Evolutionary conservation across 257 asterid genomes (phyloP), one percentile per base, ranked within the genome.

Genomic region (Galeopsis tetrahit): DNA sequence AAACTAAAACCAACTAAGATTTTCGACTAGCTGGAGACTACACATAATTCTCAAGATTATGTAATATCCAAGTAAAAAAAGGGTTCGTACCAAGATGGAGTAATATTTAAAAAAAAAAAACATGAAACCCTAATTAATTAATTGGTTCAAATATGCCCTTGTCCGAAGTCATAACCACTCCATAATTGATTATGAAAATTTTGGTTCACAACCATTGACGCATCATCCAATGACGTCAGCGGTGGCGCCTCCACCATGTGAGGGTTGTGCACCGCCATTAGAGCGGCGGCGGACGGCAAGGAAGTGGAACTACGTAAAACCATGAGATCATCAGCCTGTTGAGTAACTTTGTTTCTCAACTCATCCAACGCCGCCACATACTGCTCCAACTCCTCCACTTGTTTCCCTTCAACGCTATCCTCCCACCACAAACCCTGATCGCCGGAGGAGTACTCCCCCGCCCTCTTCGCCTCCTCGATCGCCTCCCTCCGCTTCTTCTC

Each of bases 311-410:
- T 71, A 21, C 66, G 68, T 5, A 73, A 39, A 17, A 49, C 56
- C 56, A 4, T 49, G 14, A 4, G 2, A 49, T 69, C 85, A 7
- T 78, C 73, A 1, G 82, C 85, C 55, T 70, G 69, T 62, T 55
- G 17, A 0, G 66, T 72, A 0, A 78, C 72, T 1, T 75, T 84
- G 75, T 77, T 80, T 15, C 48, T 10, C 53, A 84, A 61, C 60
- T 79, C 89, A 7, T 79, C 89, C 59, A 84, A 10, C 40, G 86
- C 83, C 72, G 64, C 63, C 61, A 31, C 51, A 77, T 68, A 84
- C 73, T 77, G 67, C 70, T 82, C 83, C 68, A 84, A 7, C 53
- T 84, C 89, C 15, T 82, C 85, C 74, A 79, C 0, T 0, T 58
- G 82, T 76, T 77, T 13, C 62, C 65, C 78, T 0, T 77, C 85